phyloP scores from a whole-genome alignment of 2,329 filamentous ascomycete species.

The Chaetomium sp. region DNA sequence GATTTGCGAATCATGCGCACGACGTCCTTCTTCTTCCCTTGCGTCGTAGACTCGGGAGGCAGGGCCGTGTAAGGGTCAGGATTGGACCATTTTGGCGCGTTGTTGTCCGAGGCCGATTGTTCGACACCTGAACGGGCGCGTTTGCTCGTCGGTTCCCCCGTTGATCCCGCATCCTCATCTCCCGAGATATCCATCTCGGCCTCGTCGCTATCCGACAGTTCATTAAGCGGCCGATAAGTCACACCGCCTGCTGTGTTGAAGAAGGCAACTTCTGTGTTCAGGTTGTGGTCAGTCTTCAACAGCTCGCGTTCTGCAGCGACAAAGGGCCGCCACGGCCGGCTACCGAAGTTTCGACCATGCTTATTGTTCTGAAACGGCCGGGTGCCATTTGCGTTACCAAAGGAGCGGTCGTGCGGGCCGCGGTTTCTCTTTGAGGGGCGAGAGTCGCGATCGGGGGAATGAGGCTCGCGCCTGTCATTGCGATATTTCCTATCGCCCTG shows the following conservation, averaged over 20 bases:
- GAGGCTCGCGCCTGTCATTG: slow-evolving; percentile 18
- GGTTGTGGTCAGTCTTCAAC: slow-evolving; percentile 47
- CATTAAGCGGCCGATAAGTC: slow-evolving; percentile 58
- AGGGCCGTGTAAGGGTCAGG: slow-evolving; percentile 90
- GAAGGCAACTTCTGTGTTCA: slow-evolving; percentile 50
- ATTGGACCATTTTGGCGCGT: slow-evolving; percentile 85
- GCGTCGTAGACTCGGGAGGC: slow-evolving; percentile 70
- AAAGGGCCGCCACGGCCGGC: slow-evolving; percentile 36
- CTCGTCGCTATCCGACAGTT: slow-evolving; percentile 65
- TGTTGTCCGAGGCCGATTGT: slow-evolving; percentile 45
- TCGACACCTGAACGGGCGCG: slow-evolving; percentile 43
- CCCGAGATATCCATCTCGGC: slow-evolving; percentile 66
- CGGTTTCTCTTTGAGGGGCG: slow-evolving; percentile 18
- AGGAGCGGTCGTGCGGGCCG: slow-evolving; percentile 8
- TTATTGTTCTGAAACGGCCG: slow-evolving; percentile 12
- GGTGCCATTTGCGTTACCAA: neutral
- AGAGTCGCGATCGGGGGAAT: slow-evolving; percentile 13
- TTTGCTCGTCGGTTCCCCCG: slow-evolving; percentile 47
- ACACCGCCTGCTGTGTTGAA: slow-evolving; percentile 49
- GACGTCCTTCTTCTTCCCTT: slow-evolving; percentile 79
- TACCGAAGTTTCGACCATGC: slow-evolving; percentile 14
- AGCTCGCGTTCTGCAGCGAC: slow-evolving; percentile 53
- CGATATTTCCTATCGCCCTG: slow-evolving; percentile 26
- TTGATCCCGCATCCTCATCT: slow-evolving; percentile 46
- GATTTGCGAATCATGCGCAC: slow-evolving; percentile 92